Base-by-base conservation (phyloP, 192 early-diverging fungal genomes). In the Funneliformis mosseae region DNA sequence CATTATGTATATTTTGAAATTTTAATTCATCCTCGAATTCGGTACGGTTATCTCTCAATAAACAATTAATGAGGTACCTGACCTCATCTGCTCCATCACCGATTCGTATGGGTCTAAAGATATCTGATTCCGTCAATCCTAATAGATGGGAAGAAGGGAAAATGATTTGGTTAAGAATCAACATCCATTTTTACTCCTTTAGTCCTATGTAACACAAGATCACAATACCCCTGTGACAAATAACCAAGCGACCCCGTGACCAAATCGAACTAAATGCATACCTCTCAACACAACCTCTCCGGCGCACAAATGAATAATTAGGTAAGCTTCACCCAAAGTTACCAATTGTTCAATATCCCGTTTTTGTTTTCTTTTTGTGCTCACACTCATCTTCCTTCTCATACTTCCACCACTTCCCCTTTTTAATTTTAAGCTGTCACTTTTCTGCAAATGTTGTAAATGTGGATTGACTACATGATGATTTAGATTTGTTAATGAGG, bases 1-100 rank as follows among this genome's bases (percentile, higher is more conserved):
- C 18, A 61, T 79, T 79, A 71, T 71, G 67, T 59, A 79, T 79
- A 79, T 71, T 39, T 79, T 69, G 67, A 71, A 12, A 27, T 25
- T 38, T 71, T 18, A 79, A 38, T 27, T 79, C 78, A 55, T 69
- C 69, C 6, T 71, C 78, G 11, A 60, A 70, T 55, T 79, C 48
- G 0, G 12, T 33, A 27, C 28, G 23, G 61, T 79, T 71, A 71
- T 71, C 78, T 45, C 45, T 27, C 48, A 79, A 23, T 25, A 79
- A 8, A 71, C 66, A 71, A 43, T 79, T 79, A 4, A 79, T 79
- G 10, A 79, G 50, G 45, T 79, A 66, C 18, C 38, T 25, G 42
- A 71, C 50, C 64, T 79, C 78, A 39, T 78, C 62, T 25, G 77
- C 46, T 11, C 45, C 71, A 25, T 79, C 78, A 1, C 64, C 50